phyloP scores from a whole-genome alignment of 108 stramenopile species.

The Nitzschia sp. region DNA sequence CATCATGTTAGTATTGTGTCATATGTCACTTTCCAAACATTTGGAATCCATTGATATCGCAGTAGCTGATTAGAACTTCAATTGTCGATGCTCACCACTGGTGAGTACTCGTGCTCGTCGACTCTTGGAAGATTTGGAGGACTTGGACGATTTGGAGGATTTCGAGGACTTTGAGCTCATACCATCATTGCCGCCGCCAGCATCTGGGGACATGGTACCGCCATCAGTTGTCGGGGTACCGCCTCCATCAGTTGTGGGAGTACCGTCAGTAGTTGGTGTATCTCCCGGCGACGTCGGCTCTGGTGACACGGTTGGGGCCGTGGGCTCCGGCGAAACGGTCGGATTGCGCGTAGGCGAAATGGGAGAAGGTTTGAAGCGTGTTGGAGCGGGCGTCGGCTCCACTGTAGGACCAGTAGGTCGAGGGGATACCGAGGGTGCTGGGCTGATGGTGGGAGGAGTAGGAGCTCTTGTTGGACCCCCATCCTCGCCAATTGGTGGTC shows the following conservation, averaged over 20 bases:
- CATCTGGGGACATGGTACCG: not conserved
- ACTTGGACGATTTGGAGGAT: not conserved
- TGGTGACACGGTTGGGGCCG: conserved; percentile 11
- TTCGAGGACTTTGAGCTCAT: not conserved
- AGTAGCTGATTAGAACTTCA: too few relatives aligned
- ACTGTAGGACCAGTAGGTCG: not conserved
- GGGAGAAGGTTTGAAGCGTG: not conserved
- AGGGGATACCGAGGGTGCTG: conserved; percentile 2
- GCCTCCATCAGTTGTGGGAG: not conserved
- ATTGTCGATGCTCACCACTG: not conserved
- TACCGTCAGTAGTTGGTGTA: not conserved
- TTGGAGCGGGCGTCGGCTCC: not conserved
- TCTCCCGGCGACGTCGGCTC: not conserved
- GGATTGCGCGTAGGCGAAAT: conserved; percentile 1
- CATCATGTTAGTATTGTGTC: too few relatives aligned
- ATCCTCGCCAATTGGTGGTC: not conserved
- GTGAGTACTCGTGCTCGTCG: not conserved
- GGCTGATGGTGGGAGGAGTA: not conserved
- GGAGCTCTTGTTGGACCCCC: not conserved
- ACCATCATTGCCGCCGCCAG: not conserved
- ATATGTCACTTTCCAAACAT: too few relatives aligned
- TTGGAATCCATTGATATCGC: too few relatives aligned
- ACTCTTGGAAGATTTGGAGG: not conserved
- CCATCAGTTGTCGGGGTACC: not conserved
- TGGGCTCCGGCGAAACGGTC: conserved; percentile 5